phyloP scores from a whole-genome alignment of 768 basidiomycete species.

The Tricholoma furcatifolium region DNA sequence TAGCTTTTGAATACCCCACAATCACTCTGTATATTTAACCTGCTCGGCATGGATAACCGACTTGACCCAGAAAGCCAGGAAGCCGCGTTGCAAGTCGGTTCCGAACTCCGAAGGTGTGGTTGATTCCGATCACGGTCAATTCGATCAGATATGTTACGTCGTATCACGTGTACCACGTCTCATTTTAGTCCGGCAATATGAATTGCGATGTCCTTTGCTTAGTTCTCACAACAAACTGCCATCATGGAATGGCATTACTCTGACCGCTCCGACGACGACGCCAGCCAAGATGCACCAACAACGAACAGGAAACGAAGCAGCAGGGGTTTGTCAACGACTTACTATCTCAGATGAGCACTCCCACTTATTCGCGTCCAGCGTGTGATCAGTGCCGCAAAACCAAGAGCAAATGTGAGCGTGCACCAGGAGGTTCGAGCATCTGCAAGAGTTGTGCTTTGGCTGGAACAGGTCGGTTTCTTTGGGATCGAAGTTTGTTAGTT shows the following conservation, averaged over 20 bases:
- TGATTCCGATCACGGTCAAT: constrained; percentile 10
- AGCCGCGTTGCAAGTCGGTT: not conserved
- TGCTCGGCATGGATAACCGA: not conserved
- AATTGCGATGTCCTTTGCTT: constrained; percentile 19
- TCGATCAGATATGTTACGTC: constrained; percentile 13
- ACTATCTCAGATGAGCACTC: constrained; percentile 1
- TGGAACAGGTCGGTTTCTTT: constrained; percentile 45
- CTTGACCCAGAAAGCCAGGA: not conserved
- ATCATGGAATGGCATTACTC: constrained; percentile 60
- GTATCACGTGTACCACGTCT: constrained; percentile 27
- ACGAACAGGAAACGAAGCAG: constrained; percentile 61
- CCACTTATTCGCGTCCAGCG: constrained; percentile 39
- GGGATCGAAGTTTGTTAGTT: constrained; percentile 7
- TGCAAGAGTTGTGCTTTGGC: constrained; percentile 66
- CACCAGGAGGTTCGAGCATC: constrained; percentile 38
- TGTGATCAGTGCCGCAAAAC: constrained; percentile 89
- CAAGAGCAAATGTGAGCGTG: constrained; percentile 82
- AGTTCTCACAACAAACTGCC: constrained; percentile 15
- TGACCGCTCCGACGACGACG: constrained; percentile 60
- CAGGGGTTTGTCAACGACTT: constrained; percentile 40
- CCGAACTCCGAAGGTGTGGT: not conserved
- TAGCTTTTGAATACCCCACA: constrained; percentile 1
- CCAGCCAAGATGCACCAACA: constrained; percentile 36
- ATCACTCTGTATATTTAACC: constrained; percentile 2
- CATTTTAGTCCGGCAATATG: constrained; percentile 7